Base-by-base conservation (phyloP, 352 stramenopile genomes). In the Blastocystis sp. region DNA sequence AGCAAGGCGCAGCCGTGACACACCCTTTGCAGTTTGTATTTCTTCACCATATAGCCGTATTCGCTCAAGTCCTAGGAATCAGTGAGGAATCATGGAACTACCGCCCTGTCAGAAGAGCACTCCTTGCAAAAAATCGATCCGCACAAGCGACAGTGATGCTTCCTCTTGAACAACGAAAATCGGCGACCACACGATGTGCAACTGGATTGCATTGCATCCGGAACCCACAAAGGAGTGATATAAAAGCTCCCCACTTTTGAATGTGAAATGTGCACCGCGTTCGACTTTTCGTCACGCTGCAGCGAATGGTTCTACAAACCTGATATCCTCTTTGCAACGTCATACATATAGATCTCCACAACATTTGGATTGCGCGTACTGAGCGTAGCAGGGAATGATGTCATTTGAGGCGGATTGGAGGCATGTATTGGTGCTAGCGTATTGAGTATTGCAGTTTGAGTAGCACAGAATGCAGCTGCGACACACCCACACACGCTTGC, bases 261-360 rank as follows among this genome's bases (percentile, higher is more conserved):
- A 55, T 45, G 19, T 16, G 45, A n/a, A 21, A 21, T 24, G 24
- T 70, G 16, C 31, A 62, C 4, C 31, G 19, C 19, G 37, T 62
- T 50, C 33, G 31, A 26, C n/a, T n/a, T 37, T 55, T 85, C 74
- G 9, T 19, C 16, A 21, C 21, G 1, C 19, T 67, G 74, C 3
- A 85, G 26, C 33, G 12, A 37, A 55, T 85, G 74, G 12, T 66
- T 67, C 74, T 85, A 67, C 31, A 12, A 69, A 24, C 35, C 26
- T 69, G n/a, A 29, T 2, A 24, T 9, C 21, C 29, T 31, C 6
- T n/a, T 29, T 1, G 13, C 4, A 39, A 55, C 45, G 16, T 55
- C 6, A 45, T 63, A 85, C 74, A 69, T 85, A 85, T 19, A 85
- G 74, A 41, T 85, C 74, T 69, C 55, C 31, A 67, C 74, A 85